Percentiles rank a stretch among this genome's conserved stretches.
Conservation (phyloP, 1,284 basidiomycete species). For the Porodaedalea pini region DNA sequence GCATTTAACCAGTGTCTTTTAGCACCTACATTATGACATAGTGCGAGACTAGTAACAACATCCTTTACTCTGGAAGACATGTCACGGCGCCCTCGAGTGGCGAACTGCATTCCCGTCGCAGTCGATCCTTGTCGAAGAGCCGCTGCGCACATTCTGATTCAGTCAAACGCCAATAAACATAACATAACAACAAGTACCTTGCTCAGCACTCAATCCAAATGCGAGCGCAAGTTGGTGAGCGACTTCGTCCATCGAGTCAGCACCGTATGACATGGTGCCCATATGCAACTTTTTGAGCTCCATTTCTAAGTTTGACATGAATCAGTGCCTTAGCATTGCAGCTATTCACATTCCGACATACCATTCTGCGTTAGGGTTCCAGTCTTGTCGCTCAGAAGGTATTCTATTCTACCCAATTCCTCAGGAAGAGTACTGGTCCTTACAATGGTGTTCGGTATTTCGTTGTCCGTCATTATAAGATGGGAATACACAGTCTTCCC, state of each 20-base stretch:
- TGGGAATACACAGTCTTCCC: conserved; percentile 97
- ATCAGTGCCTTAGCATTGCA: not conserved
- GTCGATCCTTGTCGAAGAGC: conserved; percentile 48
- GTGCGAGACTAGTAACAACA: conserved; percentile 87
- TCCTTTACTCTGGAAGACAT: conserved; percentile 96
- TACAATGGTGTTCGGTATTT: conserved; percentile 95
- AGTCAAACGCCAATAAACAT: not conserved
- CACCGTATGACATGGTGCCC: conserved; percentile 97
- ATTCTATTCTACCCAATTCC: conserved; percentile 94
- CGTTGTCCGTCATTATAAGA: conserved; percentile 89
- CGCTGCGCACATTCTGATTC: conserved; percentile 26
- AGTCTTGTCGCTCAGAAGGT: conserved; percentile 95
- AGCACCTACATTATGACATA: conserved; percentile 90
- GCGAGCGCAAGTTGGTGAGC: conserved; percentile 81
- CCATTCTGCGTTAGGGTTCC: conserved; percentile 98
- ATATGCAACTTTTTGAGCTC: conserved; percentile 98
- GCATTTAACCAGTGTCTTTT: not conserved
- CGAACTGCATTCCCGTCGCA: conserved; percentile 75
- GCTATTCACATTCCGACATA: conserved; percentile 33
- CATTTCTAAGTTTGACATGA: conserved; percentile 70
- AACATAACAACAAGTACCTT: conserved; percentile 31
- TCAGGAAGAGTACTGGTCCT: conserved; percentile 96
- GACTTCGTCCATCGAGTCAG: conserved; percentile 98
- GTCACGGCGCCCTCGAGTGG: conserved; percentile 83
- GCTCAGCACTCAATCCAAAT: conserved; percentile 61